Evolutionary conservation across 129 eudicot species (phyloP).

Genomic region (Silybum marianum): DNA sequence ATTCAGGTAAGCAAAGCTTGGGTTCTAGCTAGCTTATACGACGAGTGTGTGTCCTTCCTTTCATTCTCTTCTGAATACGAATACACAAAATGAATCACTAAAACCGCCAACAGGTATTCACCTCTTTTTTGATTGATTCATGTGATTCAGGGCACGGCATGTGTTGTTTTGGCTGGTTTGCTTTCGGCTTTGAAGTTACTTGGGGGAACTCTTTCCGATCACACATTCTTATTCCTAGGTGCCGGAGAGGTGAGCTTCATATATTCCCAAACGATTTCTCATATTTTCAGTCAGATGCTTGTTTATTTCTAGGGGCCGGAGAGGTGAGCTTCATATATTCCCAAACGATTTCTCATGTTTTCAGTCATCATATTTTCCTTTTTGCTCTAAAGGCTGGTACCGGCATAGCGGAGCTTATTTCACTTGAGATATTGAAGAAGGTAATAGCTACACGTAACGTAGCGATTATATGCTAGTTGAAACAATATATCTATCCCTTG

Average conservation of each 20-base stretch:
- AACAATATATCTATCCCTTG: background rate
- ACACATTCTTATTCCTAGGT: conserved; percentile 79
- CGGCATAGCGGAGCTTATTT: conserved; percentile 96
- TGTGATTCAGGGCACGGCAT: conserved; percentile 68
- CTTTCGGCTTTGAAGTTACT: conserved; percentile 62
- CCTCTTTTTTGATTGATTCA: conserved; percentile 10
- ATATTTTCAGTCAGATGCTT: background rate
- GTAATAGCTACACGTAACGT: conserved; percentile 32
- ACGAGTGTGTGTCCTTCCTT: no score
- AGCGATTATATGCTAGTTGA: background rate
- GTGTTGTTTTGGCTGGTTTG: conserved; percentile 83
- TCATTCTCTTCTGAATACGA: background rate
- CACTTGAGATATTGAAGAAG: conserved; percentile 79
- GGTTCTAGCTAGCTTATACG: background rate
- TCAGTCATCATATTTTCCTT: background rate
- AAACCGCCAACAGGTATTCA: background rate
- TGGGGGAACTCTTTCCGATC: conserved; percentile 77
- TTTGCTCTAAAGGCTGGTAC: conserved; percentile 82
- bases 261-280: background rate
- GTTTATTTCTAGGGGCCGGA: conserved; percentile 88
- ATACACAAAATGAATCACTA: background rate
- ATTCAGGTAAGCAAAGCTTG: conserved; percentile 61
- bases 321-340: conserved; percentile 54
- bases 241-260: conserved; percentile 78
- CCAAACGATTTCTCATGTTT: background rate